These are phyloP conservation scores for Malus fusca DNA, from an alignment of 306 rosid genomes.

Conservation along the genomic window DNA sequence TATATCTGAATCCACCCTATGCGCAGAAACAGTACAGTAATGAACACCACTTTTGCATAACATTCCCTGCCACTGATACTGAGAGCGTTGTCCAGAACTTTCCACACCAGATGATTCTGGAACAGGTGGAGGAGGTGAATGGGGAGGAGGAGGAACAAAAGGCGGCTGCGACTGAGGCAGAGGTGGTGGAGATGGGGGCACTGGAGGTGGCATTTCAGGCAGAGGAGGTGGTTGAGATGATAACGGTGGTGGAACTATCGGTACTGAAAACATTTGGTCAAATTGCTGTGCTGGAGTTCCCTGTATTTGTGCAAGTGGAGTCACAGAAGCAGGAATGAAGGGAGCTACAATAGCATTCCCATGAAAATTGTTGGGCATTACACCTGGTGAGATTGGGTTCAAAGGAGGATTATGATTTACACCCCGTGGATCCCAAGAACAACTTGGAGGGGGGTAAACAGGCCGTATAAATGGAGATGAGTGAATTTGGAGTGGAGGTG, in stretches of 20 bases:
- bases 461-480: constrained; percentile 59
- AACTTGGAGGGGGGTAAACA: constrained; percentile 62
- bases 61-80: constrained; percentile 73
- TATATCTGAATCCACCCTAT: constrained; percentile 56
- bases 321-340: constrained; percentile 75
- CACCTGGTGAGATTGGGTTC: constrained; percentile 48
- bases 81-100: constrained; percentile 35
- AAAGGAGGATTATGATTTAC: constrained; percentile 53
- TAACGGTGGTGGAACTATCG: constrained; percentile 46
- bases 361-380: constrained; percentile 45
- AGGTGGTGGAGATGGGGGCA: constrained; percentile 77
- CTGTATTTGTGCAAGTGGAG: constrained; percentile 74
- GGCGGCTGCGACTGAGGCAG: constrained; percentile 76
- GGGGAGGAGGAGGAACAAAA: constrained; percentile 76
- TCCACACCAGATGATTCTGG: constrained; percentile 42
- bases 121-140: constrained; percentile 55
- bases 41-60: constrained; percentile 90
- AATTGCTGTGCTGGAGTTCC: constrained; percentile 64
- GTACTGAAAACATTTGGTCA: constrained; percentile 50
- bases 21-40: constrained; percentile 76
- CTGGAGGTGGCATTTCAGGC: constrained; percentile 69
- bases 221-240: constrained; percentile 65
- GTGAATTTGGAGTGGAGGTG: constrained; percentile 71
- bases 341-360: constrained; percentile 55
- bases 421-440: constrained; percentile 74